Evolutionary conservation across 257 asterid species (phyloP).

Genomic region (Cynanchum wilfordii): DNA sequence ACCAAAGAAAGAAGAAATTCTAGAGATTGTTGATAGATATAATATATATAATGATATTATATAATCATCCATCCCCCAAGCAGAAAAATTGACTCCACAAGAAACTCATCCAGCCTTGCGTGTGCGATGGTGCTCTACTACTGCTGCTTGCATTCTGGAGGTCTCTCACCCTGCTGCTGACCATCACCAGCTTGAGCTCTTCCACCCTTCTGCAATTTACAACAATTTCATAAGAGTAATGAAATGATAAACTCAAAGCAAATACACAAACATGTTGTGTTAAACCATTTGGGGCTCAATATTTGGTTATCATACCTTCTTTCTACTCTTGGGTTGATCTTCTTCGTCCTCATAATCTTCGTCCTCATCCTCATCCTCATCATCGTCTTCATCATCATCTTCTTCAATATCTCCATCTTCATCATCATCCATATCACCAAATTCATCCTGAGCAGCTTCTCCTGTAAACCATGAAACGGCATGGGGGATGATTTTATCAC

Average conservation of each 20-base stretch:
- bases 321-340: slow-evolving; percentile 40
- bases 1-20: slow-evolving; percentile 11
- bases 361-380: slow-evolving; percentile 31
- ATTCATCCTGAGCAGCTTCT: slow-evolving; percentile 68
- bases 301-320: slow-evolving; percentile 38
- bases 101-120: not conserved
- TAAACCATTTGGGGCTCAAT: not conserved
- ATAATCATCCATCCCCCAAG: slow-evolving; percentile 4
- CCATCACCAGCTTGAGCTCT: slow-evolving; percentile 50
- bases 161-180: slow-evolving; percentile 70
- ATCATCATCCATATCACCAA: slow-evolving; percentile 49
- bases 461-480: slow-evolving; percentile 97
- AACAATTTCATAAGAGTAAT: not conserved
- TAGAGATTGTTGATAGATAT: slow-evolving; percentile 5
- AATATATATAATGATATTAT: not conserved
- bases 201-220: slow-evolving; percentile 49
- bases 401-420: slow-evolving; percentile 28
- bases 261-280: not conserved
- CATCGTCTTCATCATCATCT: slow-evolving; percentile 23
- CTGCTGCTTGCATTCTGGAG: slow-evolving; percentile 91
- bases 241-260: not conserved
- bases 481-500: slow-evolving; percentile 84
- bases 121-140: slow-evolving; percentile 21
- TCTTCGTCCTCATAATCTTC: slow-evolving; percentile 48
- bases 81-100: slow-evolving; percentile 19